A percentile compares a stretch with the other conserved stretches of the same genome.
These are phyloP conservation scores for Gracilaria vermiculophylla DNA, from an alignment of 23 red algal species.

Conservation along the genomic window DNA sequence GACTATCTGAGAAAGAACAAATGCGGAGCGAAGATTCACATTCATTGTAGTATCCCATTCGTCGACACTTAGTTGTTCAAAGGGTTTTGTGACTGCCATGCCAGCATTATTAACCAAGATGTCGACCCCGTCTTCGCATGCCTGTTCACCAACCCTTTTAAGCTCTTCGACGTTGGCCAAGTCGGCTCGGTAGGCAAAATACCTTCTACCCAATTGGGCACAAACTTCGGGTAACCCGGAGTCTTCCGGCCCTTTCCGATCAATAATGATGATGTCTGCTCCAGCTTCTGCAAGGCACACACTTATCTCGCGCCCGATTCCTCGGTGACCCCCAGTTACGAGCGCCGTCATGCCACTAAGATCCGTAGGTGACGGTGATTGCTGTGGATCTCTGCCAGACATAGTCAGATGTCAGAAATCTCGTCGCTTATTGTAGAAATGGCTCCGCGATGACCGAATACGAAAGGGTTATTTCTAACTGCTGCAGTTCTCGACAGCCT, in stretches of 20 bases:
- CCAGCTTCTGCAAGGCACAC: slow-evolving; percentile 58
- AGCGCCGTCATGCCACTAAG: slow-evolving; percentile 50
- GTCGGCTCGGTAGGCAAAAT: slow-evolving; percentile 30
- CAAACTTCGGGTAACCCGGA: slow-evolving; percentile 24
- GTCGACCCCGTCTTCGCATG: slow-evolving; percentile 38
- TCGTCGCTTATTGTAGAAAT: no score
- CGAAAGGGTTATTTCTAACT: no score
- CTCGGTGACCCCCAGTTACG: slow-evolving; percentile 88
- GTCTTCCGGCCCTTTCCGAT: slow-evolving; percentile 37
- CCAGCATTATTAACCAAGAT: slow-evolving; percentile 94
- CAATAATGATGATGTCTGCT: slow-evolving; percentile 63
- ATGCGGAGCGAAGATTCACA: slow-evolving; percentile 86
- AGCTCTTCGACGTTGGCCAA: slow-evolving; percentile 17
- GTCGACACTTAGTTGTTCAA: slow-evolving; percentile 24
- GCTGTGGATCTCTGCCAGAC: neutral
- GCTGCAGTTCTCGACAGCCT: neutral
- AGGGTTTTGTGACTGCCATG: slow-evolving; percentile 40
- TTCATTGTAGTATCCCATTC: slow-evolving; percentile 86
- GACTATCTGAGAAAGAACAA: slow-evolving; percentile 60
- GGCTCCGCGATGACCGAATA: no score
- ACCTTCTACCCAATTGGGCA: slow-evolving; percentile 29
- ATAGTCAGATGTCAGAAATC: neutral
- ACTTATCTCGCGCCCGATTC: slow-evolving; percentile 75
- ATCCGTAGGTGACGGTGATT: neutral
- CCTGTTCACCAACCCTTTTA: slow-evolving; percentile 2